A percentile compares a stretch with the other conserved stretches of the same genome.
phyloP scores from a whole-genome alignment of 345 rosid species.

The Eucalyptus leucophloia region DNA sequence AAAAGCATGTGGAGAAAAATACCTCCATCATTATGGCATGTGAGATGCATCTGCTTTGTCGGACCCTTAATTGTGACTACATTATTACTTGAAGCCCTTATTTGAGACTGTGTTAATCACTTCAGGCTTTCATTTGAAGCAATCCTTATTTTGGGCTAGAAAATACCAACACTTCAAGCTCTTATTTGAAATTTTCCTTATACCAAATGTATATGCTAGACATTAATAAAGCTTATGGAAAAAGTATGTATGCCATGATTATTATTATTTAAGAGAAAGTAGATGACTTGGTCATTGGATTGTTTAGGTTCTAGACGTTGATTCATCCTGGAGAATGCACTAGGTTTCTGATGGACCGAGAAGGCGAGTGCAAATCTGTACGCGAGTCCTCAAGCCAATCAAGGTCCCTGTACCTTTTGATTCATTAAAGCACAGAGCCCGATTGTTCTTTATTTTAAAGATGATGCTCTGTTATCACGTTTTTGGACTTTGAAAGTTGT shows the following conservation, averaged over 20 bases:
- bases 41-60: too few species aligned
- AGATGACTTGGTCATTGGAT: background rate
- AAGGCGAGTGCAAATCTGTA: constrained; percentile 92
- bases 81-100: too few species aligned
- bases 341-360: constrained; percentile 93
- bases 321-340: constrained; percentile 89
- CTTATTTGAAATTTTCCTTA: too few species aligned
- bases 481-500: too few species aligned
- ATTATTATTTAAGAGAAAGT: background rate
- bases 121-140: too few species aligned
- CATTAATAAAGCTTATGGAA: constrained; percentile 10
- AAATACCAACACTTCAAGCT: too few species aligned
- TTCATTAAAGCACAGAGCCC: background rate
- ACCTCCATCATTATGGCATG: too few species aligned
- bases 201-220: constrained; percentile 33
- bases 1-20: too few species aligned
- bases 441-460: background rate
- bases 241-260: background rate
- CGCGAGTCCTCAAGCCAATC: constrained; percentile 91
- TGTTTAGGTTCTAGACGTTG: constrained; percentile 65
- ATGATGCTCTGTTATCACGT: too few species aligned
- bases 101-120: too few species aligned
- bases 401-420: constrained; percentile 30
- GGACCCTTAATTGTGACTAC: too few species aligned
- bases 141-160: too few species aligned